These are phyloP conservation scores for Eustoma russellianum DNA, from an alignment of 257 asterid species.

Conservation along the genomic window DNA sequence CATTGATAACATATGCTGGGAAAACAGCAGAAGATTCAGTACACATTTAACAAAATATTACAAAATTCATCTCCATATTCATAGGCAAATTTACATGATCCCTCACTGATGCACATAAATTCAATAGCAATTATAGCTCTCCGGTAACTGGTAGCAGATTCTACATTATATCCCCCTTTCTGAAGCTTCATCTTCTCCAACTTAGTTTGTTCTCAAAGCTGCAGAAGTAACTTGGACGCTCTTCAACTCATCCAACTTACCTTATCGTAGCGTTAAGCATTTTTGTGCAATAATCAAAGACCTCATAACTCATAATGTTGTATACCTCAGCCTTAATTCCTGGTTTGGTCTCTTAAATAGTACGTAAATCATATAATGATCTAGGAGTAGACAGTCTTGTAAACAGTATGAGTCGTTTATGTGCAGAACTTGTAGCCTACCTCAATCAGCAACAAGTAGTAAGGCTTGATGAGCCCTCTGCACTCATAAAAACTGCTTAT, in stretches of 20 bases:
- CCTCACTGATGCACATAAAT: no score
- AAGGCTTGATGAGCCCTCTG: background rate
- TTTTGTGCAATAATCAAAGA: background rate
- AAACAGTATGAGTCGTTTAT: background rate
- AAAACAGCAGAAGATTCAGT: no score
- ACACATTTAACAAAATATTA: no score
- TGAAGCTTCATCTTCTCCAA: constrained; percentile 9
- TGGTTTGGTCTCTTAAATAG: constrained; percentile 14
- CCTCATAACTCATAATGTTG: constrained; percentile 23
- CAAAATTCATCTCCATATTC: no score
- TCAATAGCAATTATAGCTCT: no score
- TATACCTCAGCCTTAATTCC: no score
- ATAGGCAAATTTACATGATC: no score
- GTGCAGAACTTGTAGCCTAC: background rate
- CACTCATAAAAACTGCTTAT: constrained; percentile 61
- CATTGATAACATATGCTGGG: no score
- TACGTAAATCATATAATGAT: constrained; percentile 5
- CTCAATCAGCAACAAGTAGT: background rate
- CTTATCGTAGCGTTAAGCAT: constrained; percentile 2
- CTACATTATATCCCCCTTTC: constrained; percentile 2
- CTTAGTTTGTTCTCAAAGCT: constrained; percentile 7
- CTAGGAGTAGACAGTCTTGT: no score
- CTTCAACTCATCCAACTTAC: constrained; percentile 5
- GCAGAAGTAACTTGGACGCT: constrained; percentile 5
- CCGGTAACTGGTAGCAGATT: no score